These are phyloP conservation scores for Monosporascus sp. DNA, from an alignment of 2,329 filamentous ascomycete species.

Conservation along the genomic window DNA sequence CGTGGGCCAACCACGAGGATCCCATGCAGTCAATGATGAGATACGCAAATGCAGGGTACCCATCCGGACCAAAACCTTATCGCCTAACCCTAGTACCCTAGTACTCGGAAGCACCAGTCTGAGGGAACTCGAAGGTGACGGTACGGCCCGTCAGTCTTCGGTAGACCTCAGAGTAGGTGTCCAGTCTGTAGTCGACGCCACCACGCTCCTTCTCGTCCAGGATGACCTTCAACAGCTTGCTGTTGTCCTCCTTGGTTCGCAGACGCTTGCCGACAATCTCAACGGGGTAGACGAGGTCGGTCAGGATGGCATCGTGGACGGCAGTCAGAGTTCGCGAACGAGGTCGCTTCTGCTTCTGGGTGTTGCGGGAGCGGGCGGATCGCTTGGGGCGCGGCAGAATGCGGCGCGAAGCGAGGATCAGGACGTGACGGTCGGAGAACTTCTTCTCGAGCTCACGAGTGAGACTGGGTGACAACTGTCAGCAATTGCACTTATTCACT, in stretches of 20 bases:
- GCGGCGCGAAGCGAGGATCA: slow-evolving; percentile 97
- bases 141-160: slow-evolving; percentile 92
- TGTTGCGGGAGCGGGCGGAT: slow-evolving; percentile 92
- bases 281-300: slow-evolving; percentile 97
- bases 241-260: slow-evolving; percentile 97
- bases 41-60: slow-evolving; percentile 18
- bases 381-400: slow-evolving; percentile 98
- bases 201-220: slow-evolving; percentile 99
- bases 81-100: slow-evolving; percentile 49
- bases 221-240: slow-evolving; percentile 98
- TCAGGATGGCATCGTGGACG: slow-evolving; percentile 97
- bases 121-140: slow-evolving; percentile 98
- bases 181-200: slow-evolving; percentile 98
- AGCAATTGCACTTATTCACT: neutral
- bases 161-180: slow-evolving; percentile 99
- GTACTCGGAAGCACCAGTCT: slow-evolving; percentile 73
- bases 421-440: slow-evolving; percentile 99
- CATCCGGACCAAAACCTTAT: slow-evolving; percentile 17
- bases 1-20: slow-evolving; percentile 19
- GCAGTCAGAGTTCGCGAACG: slow-evolving; percentile 96
- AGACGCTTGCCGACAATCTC: slow-evolving; percentile 99
- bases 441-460: slow-evolving; percentile 99
- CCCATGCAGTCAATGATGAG: slow-evolving; percentile 23
- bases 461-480: slow-evolving; percentile 58
- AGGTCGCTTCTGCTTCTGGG: slow-evolving; percentile 97